These are phyloP conservation scores for Saraca asoca DNA, from an alignment of 331 rosid genomes.

Conservation along the genomic window DNA sequence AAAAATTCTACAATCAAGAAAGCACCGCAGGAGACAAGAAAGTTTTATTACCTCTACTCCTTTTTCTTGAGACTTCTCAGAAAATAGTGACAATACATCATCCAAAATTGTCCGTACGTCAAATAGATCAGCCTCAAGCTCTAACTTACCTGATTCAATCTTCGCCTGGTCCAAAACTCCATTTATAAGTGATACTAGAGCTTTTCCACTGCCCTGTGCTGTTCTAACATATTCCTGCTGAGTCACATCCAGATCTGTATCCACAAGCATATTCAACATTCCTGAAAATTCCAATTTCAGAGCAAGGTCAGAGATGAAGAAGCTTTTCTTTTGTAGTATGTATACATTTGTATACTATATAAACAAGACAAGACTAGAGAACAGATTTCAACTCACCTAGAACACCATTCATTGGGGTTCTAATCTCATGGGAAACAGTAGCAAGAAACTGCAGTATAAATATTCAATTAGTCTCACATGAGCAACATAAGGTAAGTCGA, in stretches of 20 bases:
- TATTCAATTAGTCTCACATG: slow-evolving; percentile 30
- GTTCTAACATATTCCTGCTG: slow-evolving; percentile 88
- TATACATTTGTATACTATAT: background rate
- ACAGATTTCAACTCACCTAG: slow-evolving; percentile 64
- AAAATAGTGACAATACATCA: slow-evolving; percentile 84
- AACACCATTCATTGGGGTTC: slow-evolving; percentile 95
- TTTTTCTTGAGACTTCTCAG: slow-evolving; percentile 85
- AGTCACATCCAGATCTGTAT: slow-evolving; percentile 83
- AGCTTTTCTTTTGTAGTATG: background rate
- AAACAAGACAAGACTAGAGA: background rate
- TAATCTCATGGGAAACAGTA: slow-evolving; percentile 90
- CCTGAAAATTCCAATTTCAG: slow-evolving; percentile 62
- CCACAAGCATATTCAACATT: slow-evolving; percentile 94
- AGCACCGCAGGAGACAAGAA: slow-evolving; percentile 8
- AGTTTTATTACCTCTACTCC: slow-evolving; percentile 79
- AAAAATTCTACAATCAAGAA: background rate
- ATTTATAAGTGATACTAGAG: slow-evolving; percentile 82
- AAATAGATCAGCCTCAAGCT: slow-evolving; percentile 83
- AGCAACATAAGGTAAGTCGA: background rate
- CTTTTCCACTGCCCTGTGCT: slow-evolving; percentile 90
- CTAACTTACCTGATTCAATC: slow-evolving; percentile 91
- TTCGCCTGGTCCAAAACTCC: slow-evolving; percentile 97
- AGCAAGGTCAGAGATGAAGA: slow-evolving; percentile 22
- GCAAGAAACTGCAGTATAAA: slow-evolving; percentile 77
- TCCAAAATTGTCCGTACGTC: slow-evolving; percentile 74